These are phyloP conservation scores for Pestalotiopsis sp. DNA, from an alignment of 2,329 filamentous ascomycete genomes.

Conservation along the genomic window DNA sequence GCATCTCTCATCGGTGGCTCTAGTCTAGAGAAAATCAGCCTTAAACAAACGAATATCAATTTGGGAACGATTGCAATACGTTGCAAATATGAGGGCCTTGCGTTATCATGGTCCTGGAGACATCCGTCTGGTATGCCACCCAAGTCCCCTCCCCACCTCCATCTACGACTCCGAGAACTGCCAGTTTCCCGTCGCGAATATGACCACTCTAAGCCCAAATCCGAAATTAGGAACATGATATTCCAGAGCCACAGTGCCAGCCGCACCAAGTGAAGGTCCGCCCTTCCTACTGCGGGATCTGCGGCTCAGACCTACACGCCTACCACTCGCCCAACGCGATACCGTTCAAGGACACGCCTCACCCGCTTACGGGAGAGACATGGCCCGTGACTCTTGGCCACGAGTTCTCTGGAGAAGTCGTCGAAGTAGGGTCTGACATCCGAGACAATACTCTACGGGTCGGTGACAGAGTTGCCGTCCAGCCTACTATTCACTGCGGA, in stretches of 20 bases:
- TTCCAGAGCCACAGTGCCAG: constrained; percentile 22
- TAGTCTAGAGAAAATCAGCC: no score
- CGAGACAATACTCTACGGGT: constrained; percentile 40
- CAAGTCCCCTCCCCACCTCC: no score
- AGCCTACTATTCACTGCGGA: constrained; percentile 62
- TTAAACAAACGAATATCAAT: no score
- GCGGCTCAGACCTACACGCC: constrained; percentile 37
- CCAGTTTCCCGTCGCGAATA: no score
- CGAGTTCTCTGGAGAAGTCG: constrained; percentile 64
- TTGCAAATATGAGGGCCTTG: no score
- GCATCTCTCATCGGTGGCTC: no score
- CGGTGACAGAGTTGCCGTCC: constrained; percentile 61
- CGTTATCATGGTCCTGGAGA: no score
- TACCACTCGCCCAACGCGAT: constrained; percentile 32
- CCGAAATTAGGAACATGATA: background rate
- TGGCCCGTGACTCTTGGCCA: constrained; percentile 66
- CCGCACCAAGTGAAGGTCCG: constrained; percentile 27
- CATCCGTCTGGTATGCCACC: no score
- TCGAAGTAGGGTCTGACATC: constrained; percentile 57
- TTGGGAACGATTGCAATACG: no score
- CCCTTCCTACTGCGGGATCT: constrained; percentile 36
- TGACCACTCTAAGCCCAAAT: no score
- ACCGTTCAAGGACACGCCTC: constrained; percentile 40
- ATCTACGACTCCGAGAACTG: no score
- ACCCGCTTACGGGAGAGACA: constrained; percentile 58